Evolutionary conservation across 768 basidiomycete genomes (phyloP).

Genomic region (Dictyophora rubrovolvata): DNA sequence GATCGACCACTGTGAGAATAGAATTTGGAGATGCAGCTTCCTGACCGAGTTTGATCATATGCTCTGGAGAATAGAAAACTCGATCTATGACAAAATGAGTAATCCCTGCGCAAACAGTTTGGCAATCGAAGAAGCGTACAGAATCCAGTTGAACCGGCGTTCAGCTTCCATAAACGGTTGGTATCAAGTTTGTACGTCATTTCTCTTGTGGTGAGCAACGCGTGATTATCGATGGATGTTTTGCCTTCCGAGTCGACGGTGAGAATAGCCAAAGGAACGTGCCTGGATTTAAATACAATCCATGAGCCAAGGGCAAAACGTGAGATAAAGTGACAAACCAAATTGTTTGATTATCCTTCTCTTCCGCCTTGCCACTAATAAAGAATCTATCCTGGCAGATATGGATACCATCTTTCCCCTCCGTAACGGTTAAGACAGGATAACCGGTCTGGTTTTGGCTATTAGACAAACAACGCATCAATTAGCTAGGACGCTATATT

Average conservation of each 20-base stretch:
- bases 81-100: slow-evolving; percentile 43
- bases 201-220: slow-evolving; percentile 62
- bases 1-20: slow-evolving; percentile 71
- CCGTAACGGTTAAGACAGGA: slow-evolving; percentile 81
- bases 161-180: slow-evolving; percentile 76
- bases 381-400: slow-evolving; percentile 89
- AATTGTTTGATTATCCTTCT: slow-evolving; percentile 77
- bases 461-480: not conserved
- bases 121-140: slow-evolving; percentile 34
- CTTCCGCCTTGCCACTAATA: slow-evolving; percentile 66
- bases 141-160: slow-evolving; percentile 80
- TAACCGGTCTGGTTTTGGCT: slow-evolving; percentile 47
- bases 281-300: slow-evolving; percentile 39
- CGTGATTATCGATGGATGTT: slow-evolving; percentile 44
- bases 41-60: slow-evolving; percentile 67
- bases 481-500: not conserved
- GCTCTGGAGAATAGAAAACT: slow-evolving; percentile 74
- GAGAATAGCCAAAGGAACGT: slow-evolving; percentile 68
- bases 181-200: slow-evolving; percentile 62
- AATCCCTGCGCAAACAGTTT: not conserved
- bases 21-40: slow-evolving; percentile 61
- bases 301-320: not conserved
- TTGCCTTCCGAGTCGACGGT: slow-evolving; percentile 53
- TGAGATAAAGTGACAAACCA: slow-evolving; percentile 41
- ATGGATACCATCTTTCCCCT: slow-evolving; percentile 57